Conservation (phyloP, 2,329 filamentous ascomycete genomes). For the Paraphaeosphaeria sporulosa region DNA sequence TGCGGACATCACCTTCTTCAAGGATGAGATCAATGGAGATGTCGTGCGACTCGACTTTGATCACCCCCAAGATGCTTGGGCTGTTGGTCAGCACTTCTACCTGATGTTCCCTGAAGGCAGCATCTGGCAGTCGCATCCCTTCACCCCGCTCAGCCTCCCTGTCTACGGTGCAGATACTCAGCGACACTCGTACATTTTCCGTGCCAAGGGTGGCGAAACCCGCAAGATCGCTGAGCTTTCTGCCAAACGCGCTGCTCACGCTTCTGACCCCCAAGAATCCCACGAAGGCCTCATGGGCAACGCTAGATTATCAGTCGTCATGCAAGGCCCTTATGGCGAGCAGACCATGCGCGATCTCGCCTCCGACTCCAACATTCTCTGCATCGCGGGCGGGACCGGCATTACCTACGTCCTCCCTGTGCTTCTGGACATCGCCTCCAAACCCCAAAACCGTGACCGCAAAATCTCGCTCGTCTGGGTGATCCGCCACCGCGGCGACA, state of each 20-base stretch:
- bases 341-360: slow-evolving; percentile 32
- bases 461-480: slow-evolving; percentile 47
- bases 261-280: slow-evolving; percentile 29
- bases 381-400: slow-evolving; percentile 48
- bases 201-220: slow-evolving; percentile 44
- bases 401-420: slow-evolving; percentile 49
- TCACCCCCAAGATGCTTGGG: slow-evolving; percentile 68
- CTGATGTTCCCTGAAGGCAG: slow-evolving; percentile 71
- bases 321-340: slow-evolving; percentile 47
- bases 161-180: slow-evolving; percentile 33
- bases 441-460: slow-evolving; percentile 32
- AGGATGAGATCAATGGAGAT: slow-evolving; percentile 54
- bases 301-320: slow-evolving; percentile 39
- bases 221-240: slow-evolving; percentile 43
- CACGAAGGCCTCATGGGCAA: slow-evolving; percentile 32
- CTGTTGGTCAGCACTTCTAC: slow-evolving; percentile 75
- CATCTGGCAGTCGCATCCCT: slow-evolving; percentile 77
- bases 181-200: slow-evolving; percentile 46
- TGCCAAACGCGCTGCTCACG: slow-evolving; percentile 31
- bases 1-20: slow-evolving; percentile 39
- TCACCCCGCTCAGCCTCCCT: slow-evolving; percentile 53
- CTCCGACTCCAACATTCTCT: slow-evolving; percentile 40
- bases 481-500: slow-evolving; percentile 40
- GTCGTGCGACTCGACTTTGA: slow-evolving; percentile 71
- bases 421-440: slow-evolving; percentile 37